A percentile compares a stretch with the other conserved stretches of the same genome.
These are phyloP conservation scores for Jasminum sambac DNA, from an alignment of 257 asterid genomes.

Conservation along the genomic window DNA sequence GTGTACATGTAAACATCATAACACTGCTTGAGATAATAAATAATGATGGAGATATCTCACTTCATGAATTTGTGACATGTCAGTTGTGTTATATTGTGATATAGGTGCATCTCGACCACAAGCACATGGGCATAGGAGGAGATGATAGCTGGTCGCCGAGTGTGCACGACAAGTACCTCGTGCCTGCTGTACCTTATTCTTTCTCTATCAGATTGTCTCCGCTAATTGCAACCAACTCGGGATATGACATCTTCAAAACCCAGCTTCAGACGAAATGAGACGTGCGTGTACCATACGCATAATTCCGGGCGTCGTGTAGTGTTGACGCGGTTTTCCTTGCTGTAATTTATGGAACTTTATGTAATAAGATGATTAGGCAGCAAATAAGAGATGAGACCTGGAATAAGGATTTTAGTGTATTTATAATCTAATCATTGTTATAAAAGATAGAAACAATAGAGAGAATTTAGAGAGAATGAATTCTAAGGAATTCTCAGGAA, in stretches of 20 bases:
- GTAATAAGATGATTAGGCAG: constrained; percentile 9
- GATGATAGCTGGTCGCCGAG: constrained; percentile 98
- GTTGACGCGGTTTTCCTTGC: background rate
- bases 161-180: constrained; percentile 75
- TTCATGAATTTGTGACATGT: background rate
- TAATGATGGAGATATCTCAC: background rate
- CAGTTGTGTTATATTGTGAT: constrained; percentile 15
- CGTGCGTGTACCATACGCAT: constrained; percentile 1
- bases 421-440: no score
- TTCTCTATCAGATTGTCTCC: constrained; percentile 74
- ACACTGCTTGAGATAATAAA: no score
- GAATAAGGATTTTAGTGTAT: background rate
- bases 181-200: constrained; percentile 70
- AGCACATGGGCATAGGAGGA: constrained; percentile 93
- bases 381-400: background rate
- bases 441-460: no score
- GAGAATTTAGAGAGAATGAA: no score
- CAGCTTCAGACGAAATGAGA: constrained; percentile 36
- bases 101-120: constrained; percentile 97
- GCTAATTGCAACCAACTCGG: constrained; percentile 46
- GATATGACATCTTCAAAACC: constrained; percentile 52
- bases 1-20: no score
- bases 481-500: no score
- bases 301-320: background rate
- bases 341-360: constrained; percentile 7